A percentile compares a stretch with the other conserved stretches of the same genome.
phyloP scores from a whole-genome alignment of 148 eudicot genomes.

The Cornus suecica region DNA sequence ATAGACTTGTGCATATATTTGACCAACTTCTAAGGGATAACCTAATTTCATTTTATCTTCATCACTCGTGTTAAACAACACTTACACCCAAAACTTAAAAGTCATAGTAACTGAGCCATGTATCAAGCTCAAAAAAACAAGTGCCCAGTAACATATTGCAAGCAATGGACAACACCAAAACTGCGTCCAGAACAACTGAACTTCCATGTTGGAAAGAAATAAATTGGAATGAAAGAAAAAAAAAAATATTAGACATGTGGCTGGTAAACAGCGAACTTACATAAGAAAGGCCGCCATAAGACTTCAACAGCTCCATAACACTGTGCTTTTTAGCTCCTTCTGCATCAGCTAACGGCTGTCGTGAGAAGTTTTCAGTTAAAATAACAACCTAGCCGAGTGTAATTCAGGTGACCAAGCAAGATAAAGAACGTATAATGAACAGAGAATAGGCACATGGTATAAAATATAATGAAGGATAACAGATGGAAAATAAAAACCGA shows the following conservation, averaged over 20 bases:
- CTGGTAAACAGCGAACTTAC: slow-evolving; percentile 49
- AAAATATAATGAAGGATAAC: not conserved
- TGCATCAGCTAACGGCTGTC: slow-evolving; percentile 99
- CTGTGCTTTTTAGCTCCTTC: slow-evolving; percentile 84
- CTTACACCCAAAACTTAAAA: too few relatives aligned
- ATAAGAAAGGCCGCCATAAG: slow-evolving; percentile 81
- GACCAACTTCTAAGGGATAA: not conserved
- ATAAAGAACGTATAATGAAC: slow-evolving; percentile 1
- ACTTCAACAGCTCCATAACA: slow-evolving; percentile 75
- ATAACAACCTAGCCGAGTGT: not conserved
- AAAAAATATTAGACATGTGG: not conserved
- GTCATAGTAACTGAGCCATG: too few relatives aligned
- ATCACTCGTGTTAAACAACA: too few relatives aligned
- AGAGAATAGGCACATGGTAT: not conserved
- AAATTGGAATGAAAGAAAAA: not conserved
- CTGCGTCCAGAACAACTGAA: not conserved
- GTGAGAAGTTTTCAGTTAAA: slow-evolving; percentile 19
- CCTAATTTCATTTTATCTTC: too few relatives aligned
- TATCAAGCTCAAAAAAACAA: too few relatives aligned
- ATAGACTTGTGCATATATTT: not conserved
- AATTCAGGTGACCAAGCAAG: not conserved
- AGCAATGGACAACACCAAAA: not conserved
- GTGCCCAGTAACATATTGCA: not conserved
- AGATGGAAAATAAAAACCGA: not conserved
- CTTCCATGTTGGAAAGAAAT: not conserved